Base-by-base conservation (phyloP, 2,329 filamentous ascomycete species). In the Arthrobotrys pseudoclavata region DNA sequence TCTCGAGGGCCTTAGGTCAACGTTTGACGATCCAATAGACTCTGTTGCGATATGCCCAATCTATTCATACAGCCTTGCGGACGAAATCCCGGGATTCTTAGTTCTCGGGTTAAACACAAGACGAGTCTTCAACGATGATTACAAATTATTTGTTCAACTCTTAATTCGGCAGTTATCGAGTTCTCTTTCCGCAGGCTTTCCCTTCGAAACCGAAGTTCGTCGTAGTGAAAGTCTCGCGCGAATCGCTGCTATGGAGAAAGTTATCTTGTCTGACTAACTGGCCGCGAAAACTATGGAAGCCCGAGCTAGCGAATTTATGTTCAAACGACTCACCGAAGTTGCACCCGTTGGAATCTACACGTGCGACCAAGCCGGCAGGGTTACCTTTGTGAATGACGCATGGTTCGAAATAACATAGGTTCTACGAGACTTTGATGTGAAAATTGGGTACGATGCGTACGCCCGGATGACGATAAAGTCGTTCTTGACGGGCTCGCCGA, bases 291-390 rank as follows among this genome's bases (percentile, higher is more conserved):
- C 87, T 0, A 85, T 87, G 82, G 86, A 88, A 82, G 87, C 87
- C 1, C 85, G 85, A 37, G 66, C 71, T 1, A 89, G 82, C 92
- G 70, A 96, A 83, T 91, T 91, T 31, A 90, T 91, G 74, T 95
- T 96, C 82, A 93, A 91, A 0, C 87, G 92, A 55, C 94, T 96
- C 91, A 92, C 92, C 2, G 92, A 94, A 82, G 92, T 93, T 79
- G 91, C 91, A 0, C 92, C 92, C 0, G 92, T 94, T 0, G 92
- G 26, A 47, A 91, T 96, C 84, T 95, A 95, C 82, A 94, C 95
- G 80, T 91, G 92, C n/a, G 88, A 93, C 81, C 86, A 88, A 0
- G 83, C 86, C 37, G 92, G 93, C 1, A 85, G 87, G 20, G 91
- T 96, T 80, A 92, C 88, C 7, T 95, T 93, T 82, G 92, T 90